These are phyloP conservation scores for Solanum gandarillasii DNA, from an alignment of 257 asterid genomes.

Conservation along the genomic window DNA sequence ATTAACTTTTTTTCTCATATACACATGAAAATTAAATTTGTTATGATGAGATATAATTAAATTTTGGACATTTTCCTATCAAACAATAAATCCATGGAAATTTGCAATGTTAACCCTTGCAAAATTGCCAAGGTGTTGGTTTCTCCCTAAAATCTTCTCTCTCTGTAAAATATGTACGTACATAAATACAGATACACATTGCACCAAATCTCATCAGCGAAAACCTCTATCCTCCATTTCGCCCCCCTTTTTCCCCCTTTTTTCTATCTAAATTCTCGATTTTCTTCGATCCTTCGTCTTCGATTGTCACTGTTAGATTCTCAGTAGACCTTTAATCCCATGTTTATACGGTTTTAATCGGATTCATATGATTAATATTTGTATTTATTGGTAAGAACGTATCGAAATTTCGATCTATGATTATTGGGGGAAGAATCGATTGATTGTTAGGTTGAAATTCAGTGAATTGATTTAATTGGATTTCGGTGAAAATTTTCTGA, in stretches of 20 bases:
- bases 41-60: not conserved
- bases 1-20: not conserved
- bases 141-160: not conserved
- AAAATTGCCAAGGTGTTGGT: not conserved
- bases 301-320: conserved; percentile 25
- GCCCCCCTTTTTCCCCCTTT: not conserved
- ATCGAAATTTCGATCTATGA: not conserved
- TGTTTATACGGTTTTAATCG: not conserved
- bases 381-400: not conserved
- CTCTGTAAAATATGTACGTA: not conserved
- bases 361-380: not conserved
- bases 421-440: not conserved
- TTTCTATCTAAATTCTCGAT: conserved; percentile 35
- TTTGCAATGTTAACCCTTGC: not conserved
- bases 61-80: not conserved
- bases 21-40: not conserved
- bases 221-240: conserved; percentile 14
- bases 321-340: conserved; percentile 15
- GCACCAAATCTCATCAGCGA: conserved; percentile 33
- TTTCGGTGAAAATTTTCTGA: not conserved
- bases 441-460: not conserved
- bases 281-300: conserved; percentile 29
- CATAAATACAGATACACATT: conserved; percentile 16
- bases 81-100: not conserved
- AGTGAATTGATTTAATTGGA: not conserved